A percentile compares a stretch with the other conserved stretches of the same genome.
These are phyloP conservation scores for Luzula sylvatica DNA, from an alignment of 176 grass and related monocot species.

Conservation along the genomic window DNA sequence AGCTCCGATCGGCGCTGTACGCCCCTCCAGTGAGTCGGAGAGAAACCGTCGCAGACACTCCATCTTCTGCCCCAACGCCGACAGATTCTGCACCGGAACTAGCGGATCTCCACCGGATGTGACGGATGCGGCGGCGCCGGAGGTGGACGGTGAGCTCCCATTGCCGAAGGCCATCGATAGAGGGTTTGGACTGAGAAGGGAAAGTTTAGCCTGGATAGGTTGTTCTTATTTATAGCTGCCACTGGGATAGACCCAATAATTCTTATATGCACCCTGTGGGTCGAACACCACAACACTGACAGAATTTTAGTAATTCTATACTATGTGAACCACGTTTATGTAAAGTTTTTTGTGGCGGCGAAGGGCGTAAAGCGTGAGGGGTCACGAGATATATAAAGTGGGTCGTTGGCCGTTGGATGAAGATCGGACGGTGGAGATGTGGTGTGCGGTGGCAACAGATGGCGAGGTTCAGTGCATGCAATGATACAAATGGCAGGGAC, in stretches of 20 bases:
- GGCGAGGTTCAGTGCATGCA: too few species aligned
- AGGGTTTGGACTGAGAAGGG: not conserved
- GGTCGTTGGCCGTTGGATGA: not conserved
- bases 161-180: not conserved
- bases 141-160: not conserved
- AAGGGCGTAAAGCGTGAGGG: not conserved
- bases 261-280: not conserved
- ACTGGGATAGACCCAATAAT: too few species aligned
- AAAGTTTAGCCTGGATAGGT: not conserved
- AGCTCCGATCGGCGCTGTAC: slow-evolving; percentile 10
- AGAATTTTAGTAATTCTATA: not conserved
- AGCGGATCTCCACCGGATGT: slow-evolving; percentile 7
- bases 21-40: slow-evolving; percentile 16
- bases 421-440: not conserved
- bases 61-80: slow-evolving; percentile 10
- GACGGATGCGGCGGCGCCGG: not conserved
- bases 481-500: not conserved
- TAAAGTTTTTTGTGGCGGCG: not conserved
- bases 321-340: not conserved
- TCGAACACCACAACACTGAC: not conserved
- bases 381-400: not conserved
- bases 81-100: slow-evolving; percentile 3
- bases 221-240: not conserved
- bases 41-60: slow-evolving; percentile 16
- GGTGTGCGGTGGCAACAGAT: too few species aligned